Percentiles rank a stretch among this genome's conserved stretches.
Evolutionary conservation across 1,284 basidiomycete species (phyloP).

Genomic region (Bjerkandera adusta): DNA sequence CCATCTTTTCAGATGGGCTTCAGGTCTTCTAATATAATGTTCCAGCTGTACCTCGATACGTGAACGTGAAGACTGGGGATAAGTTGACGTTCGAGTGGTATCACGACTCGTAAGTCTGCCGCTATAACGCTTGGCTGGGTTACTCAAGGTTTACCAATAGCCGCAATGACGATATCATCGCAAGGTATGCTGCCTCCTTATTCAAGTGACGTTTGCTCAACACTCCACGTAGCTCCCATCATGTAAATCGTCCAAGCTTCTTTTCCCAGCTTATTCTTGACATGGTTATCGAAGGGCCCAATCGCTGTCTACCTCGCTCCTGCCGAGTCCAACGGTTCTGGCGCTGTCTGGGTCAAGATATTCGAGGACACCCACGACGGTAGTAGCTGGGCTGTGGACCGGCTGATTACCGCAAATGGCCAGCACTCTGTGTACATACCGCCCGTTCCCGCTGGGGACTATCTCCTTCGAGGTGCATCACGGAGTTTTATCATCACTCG

Average conservation of each 20-base stretch:
- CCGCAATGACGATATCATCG: constrained; percentile 5
- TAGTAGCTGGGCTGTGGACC: constrained; percentile 13
- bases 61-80: constrained; percentile 9
- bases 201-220: neutral
- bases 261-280: neutral
- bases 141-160: neutral
- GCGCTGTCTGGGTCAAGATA: constrained; percentile 15
- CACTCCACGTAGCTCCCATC: neutral
- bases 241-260: neutral
- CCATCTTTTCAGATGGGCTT: neutral
- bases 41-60: constrained; percentile 11
- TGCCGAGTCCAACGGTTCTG: constrained; percentile 11
- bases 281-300: constrained; percentile 8
- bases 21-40: no score
- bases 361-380: constrained; percentile 12
- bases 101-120: constrained; percentile 15
- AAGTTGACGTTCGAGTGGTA: constrained; percentile 17
- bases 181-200: neutral
- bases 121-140: neutral
- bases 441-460: constrained; percentile 12
- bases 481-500: neutral
- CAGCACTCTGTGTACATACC: constrained; percentile 13
- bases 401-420: constrained; percentile 14
- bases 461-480: constrained; percentile 12
- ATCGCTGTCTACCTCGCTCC: constrained; percentile 14